Evolutionary conservation across 2,329 filamentous ascomycete genomes (phyloP).

Genomic region (Talaromyces pinophilus): DNA sequence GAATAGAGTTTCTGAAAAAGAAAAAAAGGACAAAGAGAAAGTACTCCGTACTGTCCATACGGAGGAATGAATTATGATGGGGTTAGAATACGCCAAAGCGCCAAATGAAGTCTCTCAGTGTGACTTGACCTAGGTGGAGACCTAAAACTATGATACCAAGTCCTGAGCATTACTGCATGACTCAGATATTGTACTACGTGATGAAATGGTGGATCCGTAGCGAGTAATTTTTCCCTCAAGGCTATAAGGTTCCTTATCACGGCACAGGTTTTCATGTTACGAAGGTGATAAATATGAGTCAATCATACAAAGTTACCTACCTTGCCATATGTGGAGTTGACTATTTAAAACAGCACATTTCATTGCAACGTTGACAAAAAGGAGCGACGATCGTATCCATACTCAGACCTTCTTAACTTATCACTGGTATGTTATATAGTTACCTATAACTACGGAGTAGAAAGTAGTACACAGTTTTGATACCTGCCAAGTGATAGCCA

Average conservation of each 20-base stretch:
- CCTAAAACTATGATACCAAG: neutral
- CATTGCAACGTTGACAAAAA: neutral
- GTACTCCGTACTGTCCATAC: neutral
- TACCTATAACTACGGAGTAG: neutral
- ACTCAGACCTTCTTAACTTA: neutral
- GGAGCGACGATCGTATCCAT: neutral
- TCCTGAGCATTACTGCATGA: neutral
- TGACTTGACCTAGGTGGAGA: neutral
- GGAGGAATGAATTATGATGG: neutral
- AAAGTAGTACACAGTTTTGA: neutral
- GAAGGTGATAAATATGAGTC: neutral
- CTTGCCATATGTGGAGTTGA: neutral
- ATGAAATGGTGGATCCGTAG: neutral
- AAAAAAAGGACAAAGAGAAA: neutral
- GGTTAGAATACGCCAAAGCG: neutral
- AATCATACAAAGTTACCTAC: neutral
- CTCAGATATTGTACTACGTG: neutral
- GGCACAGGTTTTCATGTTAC: neutral
- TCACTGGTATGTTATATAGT: neutral
- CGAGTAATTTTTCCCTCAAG: neutral
- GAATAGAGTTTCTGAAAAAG: neutral
- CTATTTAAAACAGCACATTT: neutral
- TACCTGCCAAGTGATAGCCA: neutral
- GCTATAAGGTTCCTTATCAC: neutral
- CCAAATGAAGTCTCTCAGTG: neutral